A percentile compares a stretch with the other conserved stretches of the same genome.
Conservation (phyloP, 306 rosid species). For the Amphicarpaea edgeworthii region DNA sequence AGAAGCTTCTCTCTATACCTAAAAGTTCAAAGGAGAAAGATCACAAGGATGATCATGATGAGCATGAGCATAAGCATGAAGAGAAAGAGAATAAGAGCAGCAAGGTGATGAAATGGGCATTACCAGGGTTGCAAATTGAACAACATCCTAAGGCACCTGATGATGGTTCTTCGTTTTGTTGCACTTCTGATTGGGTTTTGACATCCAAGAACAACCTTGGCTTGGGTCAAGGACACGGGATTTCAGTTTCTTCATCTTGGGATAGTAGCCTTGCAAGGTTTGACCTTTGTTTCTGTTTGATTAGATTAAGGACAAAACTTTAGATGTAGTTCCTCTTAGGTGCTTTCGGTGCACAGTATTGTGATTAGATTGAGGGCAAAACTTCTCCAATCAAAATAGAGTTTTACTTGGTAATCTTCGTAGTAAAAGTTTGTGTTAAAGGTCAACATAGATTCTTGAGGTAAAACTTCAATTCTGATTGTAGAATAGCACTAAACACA, state of each 20-base stretch:
- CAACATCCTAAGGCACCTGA: slow-evolving; percentile 40
- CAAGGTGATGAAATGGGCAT: slow-evolving; percentile 78
- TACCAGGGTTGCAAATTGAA: slow-evolving; percentile 72
- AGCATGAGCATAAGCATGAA: slow-evolving; percentile 26
- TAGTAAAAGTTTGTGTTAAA: neutral
- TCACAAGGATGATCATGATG: slow-evolving; percentile 32
- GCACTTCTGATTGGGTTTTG: slow-evolving; percentile 61
- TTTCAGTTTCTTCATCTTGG: slow-evolving; percentile 75
- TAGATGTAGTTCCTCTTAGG: neutral
- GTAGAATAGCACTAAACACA: neutral
- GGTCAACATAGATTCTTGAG: neutral
- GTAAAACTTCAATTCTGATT: neutral
- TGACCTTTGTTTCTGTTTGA: slow-evolving; percentile 34
- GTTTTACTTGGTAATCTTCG: neutral
- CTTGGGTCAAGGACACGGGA: slow-evolving; percentile 61
- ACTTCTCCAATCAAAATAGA: neutral
- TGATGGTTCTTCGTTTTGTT: slow-evolving; percentile 55
- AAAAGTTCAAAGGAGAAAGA: slow-evolving; percentile 40
- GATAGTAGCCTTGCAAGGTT: slow-evolving; percentile 79
- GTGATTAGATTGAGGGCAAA: neutral
- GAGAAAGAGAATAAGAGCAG: slow-evolving; percentile 36
- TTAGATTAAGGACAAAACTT: neutral
- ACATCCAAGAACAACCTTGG: slow-evolving; percentile 80
- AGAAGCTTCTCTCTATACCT: slow-evolving; percentile 72
- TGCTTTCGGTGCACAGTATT: too few relatives aligned